These are phyloP conservation scores for Eutrema heterophyllum DNA, from an alignment of 345 rosid genomes.

Conservation along the genomic window DNA sequence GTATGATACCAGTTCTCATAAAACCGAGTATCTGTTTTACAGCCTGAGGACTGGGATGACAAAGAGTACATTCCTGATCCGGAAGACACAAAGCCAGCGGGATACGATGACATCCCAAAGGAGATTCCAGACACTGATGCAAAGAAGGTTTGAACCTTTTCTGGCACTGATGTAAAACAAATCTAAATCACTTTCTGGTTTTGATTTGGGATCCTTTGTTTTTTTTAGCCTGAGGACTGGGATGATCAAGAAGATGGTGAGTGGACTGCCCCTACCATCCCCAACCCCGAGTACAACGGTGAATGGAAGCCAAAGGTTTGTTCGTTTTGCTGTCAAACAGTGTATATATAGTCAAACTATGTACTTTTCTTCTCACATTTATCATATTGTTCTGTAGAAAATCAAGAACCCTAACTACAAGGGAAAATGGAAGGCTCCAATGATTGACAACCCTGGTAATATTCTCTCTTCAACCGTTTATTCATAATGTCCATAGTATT, in stretches of 20 bases:
- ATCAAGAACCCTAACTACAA: constrained; percentile 92
- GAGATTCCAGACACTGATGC: constrained; percentile 91
- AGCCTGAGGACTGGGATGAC: constrained; percentile 99
- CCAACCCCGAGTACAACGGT: constrained; percentile 97
- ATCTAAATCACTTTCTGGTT: background rate
- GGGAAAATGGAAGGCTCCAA: constrained; percentile 97
- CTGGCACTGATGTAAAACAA: background rate
- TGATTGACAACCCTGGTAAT: constrained; percentile 97
- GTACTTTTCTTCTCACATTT: background rate
- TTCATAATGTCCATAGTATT: background rate
- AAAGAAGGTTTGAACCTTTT: constrained; percentile 54
- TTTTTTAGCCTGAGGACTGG: constrained; percentile 92
- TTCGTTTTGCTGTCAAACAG: background rate
- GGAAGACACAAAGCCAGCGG: constrained; percentile 92
- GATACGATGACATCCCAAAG: constrained; percentile 94
- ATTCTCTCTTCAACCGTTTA: background rate
- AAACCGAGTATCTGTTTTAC: constrained; percentile 3
- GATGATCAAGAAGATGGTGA: constrained; percentile 99
- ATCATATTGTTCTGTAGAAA: constrained; percentile 47
- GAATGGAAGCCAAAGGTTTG: constrained; percentile 92
- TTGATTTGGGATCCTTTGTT: background rate
- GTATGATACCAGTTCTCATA: background rate
- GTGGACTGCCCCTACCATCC: constrained; percentile 89
- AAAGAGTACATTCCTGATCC: constrained; percentile 87
- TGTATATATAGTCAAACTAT: background rate